Base-by-base conservation (phyloP, 1,139 yeast species). In the Yamadazyma atmosphaerica region DNA sequence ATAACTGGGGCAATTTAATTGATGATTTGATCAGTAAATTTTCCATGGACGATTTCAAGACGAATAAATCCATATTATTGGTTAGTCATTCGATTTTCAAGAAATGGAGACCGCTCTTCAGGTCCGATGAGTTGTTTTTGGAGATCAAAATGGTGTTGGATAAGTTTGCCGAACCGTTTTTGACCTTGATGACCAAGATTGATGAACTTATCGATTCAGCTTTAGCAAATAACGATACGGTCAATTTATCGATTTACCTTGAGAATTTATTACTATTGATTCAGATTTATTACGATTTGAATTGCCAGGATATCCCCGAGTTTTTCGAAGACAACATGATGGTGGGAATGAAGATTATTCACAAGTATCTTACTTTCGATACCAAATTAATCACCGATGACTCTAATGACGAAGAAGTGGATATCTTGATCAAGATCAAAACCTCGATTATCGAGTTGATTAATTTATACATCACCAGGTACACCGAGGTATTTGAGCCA, bases 221-320 rank as follows among this genome's bases (percentile, higher is more conserved):
- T 42, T 40, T 54, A n/a, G 46, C 51, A 4, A 55, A 62, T 34
- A 70, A 74, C 46, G 54, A 56, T 38, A 68, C 67, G 34, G 77
- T 77, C 0, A 67, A 78, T 35, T 63, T 81, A 43, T 61, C 56
- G 33, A 62, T 82, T 4, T 73, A 84, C 38, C 77, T 89, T 49
- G 94, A 86, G 33, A 86, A 86, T 43, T 63, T 90, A 51, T 67
- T 85, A 36, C 63, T 89, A 23, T 68, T 90, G 44, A 67, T 85
- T 29, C 92, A 90, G 58, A 78, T 94, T 33, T 94, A 86, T 60
- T 88, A 82, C 56, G 99, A 94, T 60, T 79, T 94, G 54, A 94
- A 92, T 61, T 90, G 97, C 63, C 98, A 94, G 64, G 98, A 94
- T 64, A 83, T 94, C 39, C 98, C 99, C 2, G 98, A 90, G 61